These are phyloP conservation scores for Phycomyces blakesleeanus DNA, from an alignment of 192 early-diverging fungal genomes.

Conservation along the genomic window DNA sequence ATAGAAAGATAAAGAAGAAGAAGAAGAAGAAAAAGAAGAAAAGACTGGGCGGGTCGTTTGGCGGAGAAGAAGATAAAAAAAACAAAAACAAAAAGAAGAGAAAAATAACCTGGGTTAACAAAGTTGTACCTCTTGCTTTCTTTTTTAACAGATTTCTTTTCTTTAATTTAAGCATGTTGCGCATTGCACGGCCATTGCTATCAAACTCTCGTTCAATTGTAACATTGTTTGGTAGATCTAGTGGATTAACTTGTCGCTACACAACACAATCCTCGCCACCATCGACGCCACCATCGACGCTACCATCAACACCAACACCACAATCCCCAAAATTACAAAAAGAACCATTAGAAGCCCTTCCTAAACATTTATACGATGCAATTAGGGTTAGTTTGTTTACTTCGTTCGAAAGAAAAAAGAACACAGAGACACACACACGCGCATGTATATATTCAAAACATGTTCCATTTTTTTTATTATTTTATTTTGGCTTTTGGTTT, in stretches of 20 bases:
- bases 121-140: too few relatives aligned
- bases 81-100: too few relatives aligned
- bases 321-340: constrained; percentile 4
- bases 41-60: too few relatives aligned
- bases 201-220: neutral
- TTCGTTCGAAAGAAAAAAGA: neutral
- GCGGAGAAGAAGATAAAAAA: too few relatives aligned
- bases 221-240: constrained; percentile 7
- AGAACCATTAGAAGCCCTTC: constrained; percentile 2
- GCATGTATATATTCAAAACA: too few relatives aligned
- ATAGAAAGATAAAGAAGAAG: too few relatives aligned
- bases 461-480: too few relatives aligned
- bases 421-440: neutral
- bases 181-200: neutral
- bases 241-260: neutral
- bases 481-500: neutral
- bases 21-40: too few relatives aligned
- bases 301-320: too few relatives aligned
- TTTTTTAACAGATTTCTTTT: too few relatives aligned
- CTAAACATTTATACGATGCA: constrained; percentile 14
- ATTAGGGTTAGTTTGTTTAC: constrained; percentile 5
- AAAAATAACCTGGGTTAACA: too few relatives aligned
- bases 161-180: constrained; percentile 13
- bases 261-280: neutral
- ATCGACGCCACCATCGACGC: too few relatives aligned